Evolutionary conservation across 2,329 filamentous ascomycete genomes (phyloP).

Genomic region (Arthrobotrys megalospora): DNA sequence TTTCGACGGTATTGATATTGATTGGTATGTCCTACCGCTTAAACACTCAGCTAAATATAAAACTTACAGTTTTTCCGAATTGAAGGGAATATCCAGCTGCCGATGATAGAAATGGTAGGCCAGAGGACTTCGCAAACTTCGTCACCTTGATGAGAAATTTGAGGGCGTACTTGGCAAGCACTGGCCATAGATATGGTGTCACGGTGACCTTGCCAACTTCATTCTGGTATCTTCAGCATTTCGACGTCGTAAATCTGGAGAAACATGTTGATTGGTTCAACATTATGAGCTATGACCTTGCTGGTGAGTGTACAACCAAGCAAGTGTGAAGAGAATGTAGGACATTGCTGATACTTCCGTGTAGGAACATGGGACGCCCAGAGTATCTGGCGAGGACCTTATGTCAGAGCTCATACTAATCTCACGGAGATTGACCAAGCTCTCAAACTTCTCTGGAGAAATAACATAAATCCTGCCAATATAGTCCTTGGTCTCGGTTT

Average conservation of each 20-base stretch:
- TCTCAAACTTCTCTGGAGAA: slow-evolving; percentile 65
- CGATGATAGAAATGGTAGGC: slow-evolving; percentile 29
- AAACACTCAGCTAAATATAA: too few species aligned
- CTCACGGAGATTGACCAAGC: slow-evolving; percentile 65
- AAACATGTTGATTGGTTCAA: slow-evolving; percentile 66
- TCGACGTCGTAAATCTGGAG: slow-evolving; percentile 64
- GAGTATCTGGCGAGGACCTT: slow-evolving; percentile 35
- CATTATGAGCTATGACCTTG: slow-evolving; percentile 64
- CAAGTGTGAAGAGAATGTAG: neutral
- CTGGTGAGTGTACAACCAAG: slow-evolving; percentile 63
- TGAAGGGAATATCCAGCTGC: slow-evolving; percentile 54
- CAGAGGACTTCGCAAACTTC: slow-evolving; percentile 34
- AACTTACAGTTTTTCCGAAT: neutral
- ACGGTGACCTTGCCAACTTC: slow-evolving; percentile 64
- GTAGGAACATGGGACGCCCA: slow-evolving; percentile 50
- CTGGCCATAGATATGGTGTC: slow-evolving; percentile 1
- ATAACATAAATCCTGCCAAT: slow-evolving; percentile 49
- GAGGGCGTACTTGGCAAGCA: neutral
- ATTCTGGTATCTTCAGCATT: slow-evolving; percentile 65
- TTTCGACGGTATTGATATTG: slow-evolving; percentile 66
- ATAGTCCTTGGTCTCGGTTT: slow-evolving; percentile 62
- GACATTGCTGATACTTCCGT: neutral
- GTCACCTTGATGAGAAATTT: slow-evolving; percentile 29
- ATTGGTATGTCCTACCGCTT: slow-evolving; percentile 66
- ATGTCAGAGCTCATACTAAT: slow-evolving; percentile 64